These are phyloP conservation scores for Rutstroemia sp. DNA, from an alignment of 2,329 filamentous ascomycete genomes.

Conservation along the genomic window DNA sequence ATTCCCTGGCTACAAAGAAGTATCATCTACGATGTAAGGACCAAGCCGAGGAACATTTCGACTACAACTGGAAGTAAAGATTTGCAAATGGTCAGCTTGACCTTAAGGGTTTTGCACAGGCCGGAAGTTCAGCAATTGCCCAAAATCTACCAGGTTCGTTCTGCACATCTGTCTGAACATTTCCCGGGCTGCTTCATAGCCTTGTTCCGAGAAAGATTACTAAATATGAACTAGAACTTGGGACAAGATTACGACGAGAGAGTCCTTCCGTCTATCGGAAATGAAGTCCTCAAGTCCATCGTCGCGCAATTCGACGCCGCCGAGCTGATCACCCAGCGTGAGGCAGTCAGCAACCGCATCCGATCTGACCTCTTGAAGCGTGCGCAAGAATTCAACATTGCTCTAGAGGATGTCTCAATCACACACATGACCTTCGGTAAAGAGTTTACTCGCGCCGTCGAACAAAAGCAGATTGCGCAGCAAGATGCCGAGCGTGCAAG, in stretches of 20 bases:
- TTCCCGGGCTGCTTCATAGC: background rate
- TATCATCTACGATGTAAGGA: slow-evolving; percentile 94
- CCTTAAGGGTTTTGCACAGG: slow-evolving; percentile 86
- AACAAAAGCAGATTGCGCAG: slow-evolving; percentile 99
- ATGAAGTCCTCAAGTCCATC: slow-evolving; percentile 98
- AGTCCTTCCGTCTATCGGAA: slow-evolving; percentile 96
- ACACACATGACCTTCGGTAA: slow-evolving; percentile 99
- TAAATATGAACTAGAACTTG: slow-evolving; percentile 59
- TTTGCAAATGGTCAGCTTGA: slow-evolving; percentile 99
- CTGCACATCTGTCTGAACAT: background rate
- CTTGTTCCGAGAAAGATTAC: too few relatives aligned
- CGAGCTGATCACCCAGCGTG: slow-evolving; percentile 97
- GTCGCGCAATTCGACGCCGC: slow-evolving; percentile 98
- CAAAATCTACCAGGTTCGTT: slow-evolving; percentile 91
- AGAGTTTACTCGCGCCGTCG: slow-evolving; percentile 96
- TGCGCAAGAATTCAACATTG: slow-evolving; percentile 96
- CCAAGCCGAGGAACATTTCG: slow-evolving; percentile 93
- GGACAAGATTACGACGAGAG: slow-evolving; percentile 98
- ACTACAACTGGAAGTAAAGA: slow-evolving; percentile 98
- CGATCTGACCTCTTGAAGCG: slow-evolving; percentile 85
- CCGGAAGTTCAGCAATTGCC: slow-evolving; percentile 89
- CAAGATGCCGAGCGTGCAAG: slow-evolving; percentile 95
- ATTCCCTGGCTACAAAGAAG: slow-evolving; percentile 92
- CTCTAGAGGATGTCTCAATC: slow-evolving; percentile 96
- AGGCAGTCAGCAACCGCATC: slow-evolving; percentile 93